These are phyloP conservation scores for Lasiosphaeriaceae sp. DNA, from an alignment of 495 filamentous ascomycete species.

Conservation along the genomic window DNA sequence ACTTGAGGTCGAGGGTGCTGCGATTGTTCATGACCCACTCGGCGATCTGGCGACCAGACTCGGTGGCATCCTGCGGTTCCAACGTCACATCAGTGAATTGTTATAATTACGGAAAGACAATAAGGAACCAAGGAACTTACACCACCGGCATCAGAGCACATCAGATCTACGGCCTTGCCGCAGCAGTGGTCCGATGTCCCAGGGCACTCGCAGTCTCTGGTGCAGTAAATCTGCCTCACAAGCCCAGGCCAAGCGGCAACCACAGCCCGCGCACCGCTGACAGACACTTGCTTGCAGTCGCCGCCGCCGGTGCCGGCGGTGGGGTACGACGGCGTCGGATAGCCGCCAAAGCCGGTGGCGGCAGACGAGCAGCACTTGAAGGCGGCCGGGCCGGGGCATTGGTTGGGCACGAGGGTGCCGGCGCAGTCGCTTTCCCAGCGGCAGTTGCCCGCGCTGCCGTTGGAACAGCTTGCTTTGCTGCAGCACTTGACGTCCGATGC, in stretches of 20 bases:
- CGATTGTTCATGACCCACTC: constrained; percentile 47
- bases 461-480: constrained; percentile 34
- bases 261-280: constrained; percentile 29
- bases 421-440: constrained; percentile 35
- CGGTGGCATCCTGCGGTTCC: constrained; percentile 11
- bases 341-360: constrained; percentile 28
- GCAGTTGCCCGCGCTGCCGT: constrained; percentile 29
- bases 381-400: constrained; percentile 36
- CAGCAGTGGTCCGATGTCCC: constrained; percentile 37
- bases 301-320: constrained; percentile 30
- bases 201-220: constrained; percentile 26
- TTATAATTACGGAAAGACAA: background rate
- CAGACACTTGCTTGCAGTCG: constrained; percentile 33
- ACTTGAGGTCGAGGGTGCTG: constrained; percentile 36
- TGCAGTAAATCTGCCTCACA: constrained; percentile 35
- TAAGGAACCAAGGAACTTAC: constrained; percentile 18
- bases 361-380: constrained; percentile 38
- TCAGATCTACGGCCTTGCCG: constrained; percentile 40
- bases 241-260: constrained; percentile 33
- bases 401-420: constrained; percentile 21
- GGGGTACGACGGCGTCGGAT: constrained; percentile 26
- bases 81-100: background rate
- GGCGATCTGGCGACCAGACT: constrained; percentile 35
- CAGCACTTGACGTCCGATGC: constrained; percentile 38
- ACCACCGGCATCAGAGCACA: constrained; percentile 38